Evolutionary conservation across 2,329 filamentous ascomycete genomes (phyloP).

Genomic region (Orbilia brochopaga): DNA sequence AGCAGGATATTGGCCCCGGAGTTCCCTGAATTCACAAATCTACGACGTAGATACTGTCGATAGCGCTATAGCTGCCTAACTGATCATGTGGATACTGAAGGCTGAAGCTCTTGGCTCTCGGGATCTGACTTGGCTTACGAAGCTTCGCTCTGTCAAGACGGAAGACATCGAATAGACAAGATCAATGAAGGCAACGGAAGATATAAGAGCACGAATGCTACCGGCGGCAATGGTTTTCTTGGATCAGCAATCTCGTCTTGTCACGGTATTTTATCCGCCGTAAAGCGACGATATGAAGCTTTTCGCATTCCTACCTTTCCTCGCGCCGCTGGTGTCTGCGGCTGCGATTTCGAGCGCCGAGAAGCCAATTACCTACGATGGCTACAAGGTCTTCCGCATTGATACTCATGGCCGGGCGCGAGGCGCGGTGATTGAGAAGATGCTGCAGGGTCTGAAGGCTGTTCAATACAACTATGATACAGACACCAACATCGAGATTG

Average conservation of each 20-base stretch:
- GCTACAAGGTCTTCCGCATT: constrained; percentile 60
- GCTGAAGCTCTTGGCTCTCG: background rate
- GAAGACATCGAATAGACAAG: background rate
- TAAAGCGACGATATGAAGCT: constrained; percentile 25
- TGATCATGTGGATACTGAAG: constrained; percentile 10
- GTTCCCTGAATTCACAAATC: constrained; percentile 1
- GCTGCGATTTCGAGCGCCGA: constrained; percentile 17
- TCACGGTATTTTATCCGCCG: no score
- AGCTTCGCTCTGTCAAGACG: background rate
- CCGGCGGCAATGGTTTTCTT: background rate
- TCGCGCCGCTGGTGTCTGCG: constrained; percentile 41
- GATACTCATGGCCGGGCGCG: constrained; percentile 61
- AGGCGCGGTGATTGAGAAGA: constrained; percentile 57
- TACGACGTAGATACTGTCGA: constrained; percentile 1
- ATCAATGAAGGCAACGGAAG: background rate
- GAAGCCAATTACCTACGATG: constrained; percentile 55
- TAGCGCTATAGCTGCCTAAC: constrained; percentile 14
- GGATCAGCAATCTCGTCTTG: no score
- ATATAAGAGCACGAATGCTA: background rate
- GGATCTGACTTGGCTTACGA: background rate
- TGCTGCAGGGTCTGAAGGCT: constrained; percentile 22
- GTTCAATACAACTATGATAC: constrained; percentile 37
- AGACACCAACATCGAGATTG: constrained; percentile 31
- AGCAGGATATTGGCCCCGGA: background rate
- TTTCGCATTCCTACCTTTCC: constrained; percentile 26